Evolutionary conservation across 495 filamentous ascomycete genomes (phyloP), one percentile per base, ranked within the genome.

Genomic region (Achaetomiella virescens): DNA sequence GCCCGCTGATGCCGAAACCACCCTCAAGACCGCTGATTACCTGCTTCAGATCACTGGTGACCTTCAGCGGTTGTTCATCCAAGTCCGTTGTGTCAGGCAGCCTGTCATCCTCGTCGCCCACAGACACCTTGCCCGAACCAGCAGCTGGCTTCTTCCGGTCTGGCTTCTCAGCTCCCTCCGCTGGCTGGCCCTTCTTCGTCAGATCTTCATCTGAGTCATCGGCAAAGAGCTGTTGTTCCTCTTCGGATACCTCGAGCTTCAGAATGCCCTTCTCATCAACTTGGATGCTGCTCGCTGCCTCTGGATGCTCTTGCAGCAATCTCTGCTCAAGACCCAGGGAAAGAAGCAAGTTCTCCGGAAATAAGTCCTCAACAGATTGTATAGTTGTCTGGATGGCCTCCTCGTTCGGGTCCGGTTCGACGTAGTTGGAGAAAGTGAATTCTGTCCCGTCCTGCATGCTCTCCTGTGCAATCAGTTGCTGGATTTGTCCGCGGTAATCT

Each of bases 301-400:
- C 57, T 2, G 50, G 48, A 29, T 70, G 63, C 1, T 50, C 58
- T 25, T 61, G 59, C 11, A 66, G 36, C 2, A 54, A 41, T n/a
- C 59, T 61, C 0, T 65, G 59, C 15, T 68, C 53, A 14, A 74
- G 64, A 7, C 75, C 72, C 29, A 78, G 64, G n/a, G 75, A 74
- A 21, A 75, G 73, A 2, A 74, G 64, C 24, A 90, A 62, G 46
- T 82, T 86, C n/a, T 82, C 77, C 0, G 87, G 81, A 61, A 83
- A 96, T 22, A 97, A 76, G 67, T 97, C 93, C 61, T 88, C 86
- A 3, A 96, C 85, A 37, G 92, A 91, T 60, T 93, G 84, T 20
- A 91, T 64, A 7, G 80, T 77, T 9, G 92, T 95, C 62, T 85
- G 84, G n/a, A 96, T 71, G 1, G 74, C 68, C 20, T 73, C 70